phyloP scores from a whole-genome alignment of 495 filamentous ascomycete genomes.

The Thozetella sp. region DNA sequence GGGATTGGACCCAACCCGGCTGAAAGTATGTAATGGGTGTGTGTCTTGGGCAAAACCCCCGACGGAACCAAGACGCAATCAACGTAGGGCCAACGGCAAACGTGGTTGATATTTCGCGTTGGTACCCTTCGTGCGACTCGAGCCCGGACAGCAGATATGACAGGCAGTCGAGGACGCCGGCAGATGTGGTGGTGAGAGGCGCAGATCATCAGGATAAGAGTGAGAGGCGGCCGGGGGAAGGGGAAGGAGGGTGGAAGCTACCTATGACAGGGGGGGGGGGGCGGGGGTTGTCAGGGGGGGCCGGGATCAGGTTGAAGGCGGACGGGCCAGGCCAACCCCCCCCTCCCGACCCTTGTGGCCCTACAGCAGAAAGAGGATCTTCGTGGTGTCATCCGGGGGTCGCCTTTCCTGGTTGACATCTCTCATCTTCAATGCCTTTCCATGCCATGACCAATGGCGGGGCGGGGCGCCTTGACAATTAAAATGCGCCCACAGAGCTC shows the following conservation, averaged over 20 bases:
- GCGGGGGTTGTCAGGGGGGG: background rate
- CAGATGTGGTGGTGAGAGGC: slow-evolving; percentile 1
- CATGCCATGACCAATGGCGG: background rate
- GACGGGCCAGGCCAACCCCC: too few species aligned
- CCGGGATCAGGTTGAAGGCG: too few species aligned
- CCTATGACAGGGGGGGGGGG: background rate
- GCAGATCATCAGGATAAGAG: background rate
- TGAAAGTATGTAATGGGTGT: background rate
- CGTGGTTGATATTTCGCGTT: background rate
- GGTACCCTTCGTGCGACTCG: background rate
- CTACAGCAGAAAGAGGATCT: too few species aligned
- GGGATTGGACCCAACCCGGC: background rate
- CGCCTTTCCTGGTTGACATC: background rate
- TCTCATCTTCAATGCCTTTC: background rate
- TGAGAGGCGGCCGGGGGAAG: background rate
- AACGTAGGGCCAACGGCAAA: background rate
- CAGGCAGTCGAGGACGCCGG: background rate
- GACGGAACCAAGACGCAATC: background rate
- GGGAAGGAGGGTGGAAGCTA: background rate
- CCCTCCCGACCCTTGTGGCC: too few species aligned
- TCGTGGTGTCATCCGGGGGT: too few species aligned
- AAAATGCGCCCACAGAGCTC: background rate
- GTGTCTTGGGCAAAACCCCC: background rate
- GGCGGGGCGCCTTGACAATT: background rate
- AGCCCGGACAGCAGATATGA: background rate